Percentiles rank a stretch among this genome's conserved stretches.
Evolutionary conservation across 75 land plant genomes (phyloP).

Genomic region (Pinus albicaulis): DNA sequence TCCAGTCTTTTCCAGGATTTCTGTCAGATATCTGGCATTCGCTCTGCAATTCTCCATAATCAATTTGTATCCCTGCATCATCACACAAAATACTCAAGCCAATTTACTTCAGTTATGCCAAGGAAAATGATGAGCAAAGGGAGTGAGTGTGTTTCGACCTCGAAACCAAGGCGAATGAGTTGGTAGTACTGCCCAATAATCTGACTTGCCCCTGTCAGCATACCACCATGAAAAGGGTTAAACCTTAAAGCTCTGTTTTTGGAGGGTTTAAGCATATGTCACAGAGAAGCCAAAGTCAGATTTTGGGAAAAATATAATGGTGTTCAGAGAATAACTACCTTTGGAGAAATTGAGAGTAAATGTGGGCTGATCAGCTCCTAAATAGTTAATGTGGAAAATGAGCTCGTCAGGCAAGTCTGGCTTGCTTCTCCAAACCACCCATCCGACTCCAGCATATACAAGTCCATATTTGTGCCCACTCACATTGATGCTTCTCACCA

Average conservation of each 20-base stretch:
- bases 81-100: no score
- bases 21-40: constrained; percentile 34
- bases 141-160: constrained; percentile 31
- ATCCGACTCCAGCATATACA: constrained; percentile 77
- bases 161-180: constrained; percentile 48
- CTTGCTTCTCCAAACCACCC: constrained; percentile 72
- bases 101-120: no score
- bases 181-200: constrained; percentile 57
- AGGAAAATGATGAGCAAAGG: no score
- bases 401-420: constrained; percentile 76
- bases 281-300: no score
- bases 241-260: no score
- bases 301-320: no score
- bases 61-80: constrained; percentile 43
- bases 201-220: constrained; percentile 49
- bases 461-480: constrained; percentile 77
- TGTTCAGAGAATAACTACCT: constrained; percentile 35
- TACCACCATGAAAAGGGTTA: no score
- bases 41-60: constrained; percentile 40
- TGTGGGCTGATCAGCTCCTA: constrained; percentile 82
- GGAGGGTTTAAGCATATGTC: no score
- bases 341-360: constrained; percentile 88
- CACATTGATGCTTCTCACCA: constrained; percentile 80
- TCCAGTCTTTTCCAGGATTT: constrained; percentile 33
- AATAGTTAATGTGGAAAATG: constrained; percentile 78